These are phyloP conservation scores for Penicillium manginii DNA, from an alignment of 495 filamentous ascomycete species.

Conservation along the genomic window DNA sequence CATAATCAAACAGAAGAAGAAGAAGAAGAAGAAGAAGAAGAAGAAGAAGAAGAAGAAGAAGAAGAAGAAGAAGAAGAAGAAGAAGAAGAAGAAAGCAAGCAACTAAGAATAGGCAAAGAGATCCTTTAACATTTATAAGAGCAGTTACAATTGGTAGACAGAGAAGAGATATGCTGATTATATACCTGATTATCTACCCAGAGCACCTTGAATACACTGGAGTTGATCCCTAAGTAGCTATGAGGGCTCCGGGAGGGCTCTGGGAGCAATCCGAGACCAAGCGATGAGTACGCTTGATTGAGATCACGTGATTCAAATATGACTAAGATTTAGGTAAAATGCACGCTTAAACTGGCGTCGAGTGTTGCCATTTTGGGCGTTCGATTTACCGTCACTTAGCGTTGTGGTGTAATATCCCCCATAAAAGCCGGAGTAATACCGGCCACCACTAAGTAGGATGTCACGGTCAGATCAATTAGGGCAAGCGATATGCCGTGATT, in stretches of 20 bases:
- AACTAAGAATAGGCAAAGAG: neutral
- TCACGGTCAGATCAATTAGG: no score
- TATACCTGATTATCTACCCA: conserved; percentile 2
- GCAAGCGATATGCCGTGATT: no score
- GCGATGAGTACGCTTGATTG: no score
- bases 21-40: neutral
- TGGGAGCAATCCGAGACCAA: neutral
- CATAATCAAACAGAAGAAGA: conserved; percentile 1
- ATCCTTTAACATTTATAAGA: neutral
- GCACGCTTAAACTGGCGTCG: conserved; percentile 9
- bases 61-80: neutral
- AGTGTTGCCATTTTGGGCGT: conserved; percentile 5
- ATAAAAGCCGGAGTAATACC: no score
- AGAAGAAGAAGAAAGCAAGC: neutral
- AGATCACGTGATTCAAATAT: neutral
- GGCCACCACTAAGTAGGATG: no score
- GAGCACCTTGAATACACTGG: conserved; percentile 1
- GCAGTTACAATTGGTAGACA: neutral
- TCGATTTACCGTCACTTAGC: conserved; percentile 11
- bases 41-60: neutral
- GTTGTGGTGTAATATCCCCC: conserved; percentile 14
- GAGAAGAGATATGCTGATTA: neutral
- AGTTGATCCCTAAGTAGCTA: conserved; percentile 3
- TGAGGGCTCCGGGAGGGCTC: conserved; percentile 4
- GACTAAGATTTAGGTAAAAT: conserved; percentile 2